Percentiles rank a stretch among this genome's conserved stretches.
Conservation (phyloP, 192 early-diverging fungal genomes). For the Glomus cerebriforme region DNA sequence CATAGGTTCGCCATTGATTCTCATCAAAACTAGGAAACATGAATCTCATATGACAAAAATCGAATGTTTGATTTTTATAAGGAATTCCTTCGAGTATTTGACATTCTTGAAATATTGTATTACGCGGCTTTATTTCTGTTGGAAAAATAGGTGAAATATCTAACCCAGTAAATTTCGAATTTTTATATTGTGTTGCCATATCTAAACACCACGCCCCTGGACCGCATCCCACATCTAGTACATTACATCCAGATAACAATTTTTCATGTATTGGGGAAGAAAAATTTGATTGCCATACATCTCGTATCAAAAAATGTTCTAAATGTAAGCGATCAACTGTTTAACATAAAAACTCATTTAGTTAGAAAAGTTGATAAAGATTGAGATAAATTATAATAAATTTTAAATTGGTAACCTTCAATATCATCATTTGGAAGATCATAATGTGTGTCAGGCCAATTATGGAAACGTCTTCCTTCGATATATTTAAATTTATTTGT, state of each 20-base stretch:
- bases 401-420: background rate
- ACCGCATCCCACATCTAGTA: constrained; percentile 33
- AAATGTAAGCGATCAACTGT: constrained; percentile 11
- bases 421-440: constrained; percentile 17
- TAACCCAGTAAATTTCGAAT: background rate
- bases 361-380: too few relatives aligned
- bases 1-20: background rate
- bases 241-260: constrained; percentile 21
- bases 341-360: too few relatives aligned
- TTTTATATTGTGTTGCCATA: background rate
- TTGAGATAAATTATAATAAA: background rate
- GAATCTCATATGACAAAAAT: constrained; percentile 6
- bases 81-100: constrained; percentile 1
- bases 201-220: background rate
- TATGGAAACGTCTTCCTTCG: constrained; percentile 3
- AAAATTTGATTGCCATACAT: constrained; percentile 20
- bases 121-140: background rate
- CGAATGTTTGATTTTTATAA: background rate
- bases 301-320: background rate
- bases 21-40: constrained; percentile 1
- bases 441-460: background rate
- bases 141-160: constrained; percentile 20
- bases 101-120: background rate
- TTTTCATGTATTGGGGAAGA: constrained; percentile 24
- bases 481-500: background rate